Evolutionary conservation across 176 grass and related monocot genomes (phyloP), one percentile per base, ranked within the genome.

Genomic region (Panicum miliaceum): DNA sequence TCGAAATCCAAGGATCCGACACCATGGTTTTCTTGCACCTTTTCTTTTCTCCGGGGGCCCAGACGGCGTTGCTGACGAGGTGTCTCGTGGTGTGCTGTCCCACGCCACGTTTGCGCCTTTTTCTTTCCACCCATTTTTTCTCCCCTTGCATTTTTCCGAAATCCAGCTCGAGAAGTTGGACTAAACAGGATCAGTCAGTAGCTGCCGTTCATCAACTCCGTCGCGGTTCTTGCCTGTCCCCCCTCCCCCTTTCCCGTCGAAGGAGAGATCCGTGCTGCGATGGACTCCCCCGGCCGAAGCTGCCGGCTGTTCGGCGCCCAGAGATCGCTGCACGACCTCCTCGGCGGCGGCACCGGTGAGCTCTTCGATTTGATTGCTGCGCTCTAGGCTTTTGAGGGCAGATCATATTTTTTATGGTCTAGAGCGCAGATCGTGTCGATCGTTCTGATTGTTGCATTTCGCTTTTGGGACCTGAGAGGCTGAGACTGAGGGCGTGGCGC

Each of bases 261-360:
- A 3, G 61, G 43, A 51, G 72, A 57, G 71, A 87, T 87, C 85
- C 47, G 37, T 54, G 8, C 19, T 20, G 42, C 42, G 34, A 91
- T 91, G 89, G 80, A 76, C 37, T 73, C 75, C 85, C 7, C 84
- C 8, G 16, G 51, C 61, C 62, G 9, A 42, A 70, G n/a, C 34
- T 76, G 42, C 43, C 29, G 67, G 42, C 38, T 73, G 73, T 72
- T 91, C 37, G 81, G 57, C 54, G 63, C 71, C 76, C 76, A 84
- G 66, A 80, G 82, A 87, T 82, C 90, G 40, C 50, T 80, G 62
- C 83, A 92, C 52, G 74, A 58, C 9, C 80, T 89, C 60, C 90
- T 89, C 75, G 90, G 90, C n/a, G 86, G 83, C 43, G 79, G 83
- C 54, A 19, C 59, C 54, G 34, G 90, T 92, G 81, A 89, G 83